A percentile compares a stretch with the other conserved stretches of the same genome.
Conservation (phyloP, 2,329 filamentous ascomycete species). For the Calonectria pteridis region DNA sequence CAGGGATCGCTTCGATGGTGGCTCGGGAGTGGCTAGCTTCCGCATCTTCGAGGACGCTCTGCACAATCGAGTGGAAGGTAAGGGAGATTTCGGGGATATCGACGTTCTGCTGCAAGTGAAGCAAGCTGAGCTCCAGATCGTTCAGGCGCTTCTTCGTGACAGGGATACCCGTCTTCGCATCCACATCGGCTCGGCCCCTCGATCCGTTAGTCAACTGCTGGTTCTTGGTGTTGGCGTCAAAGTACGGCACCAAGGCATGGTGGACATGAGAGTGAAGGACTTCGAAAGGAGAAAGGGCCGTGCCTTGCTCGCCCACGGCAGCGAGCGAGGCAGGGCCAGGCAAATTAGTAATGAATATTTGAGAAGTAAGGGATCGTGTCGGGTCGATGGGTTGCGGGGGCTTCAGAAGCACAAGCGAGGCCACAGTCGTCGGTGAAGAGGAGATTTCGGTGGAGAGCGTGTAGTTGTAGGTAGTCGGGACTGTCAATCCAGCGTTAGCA, state of each 20-base stretch:
- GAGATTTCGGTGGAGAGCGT: constrained; percentile 85
- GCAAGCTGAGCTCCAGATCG: constrained; percentile 89
- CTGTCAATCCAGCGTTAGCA: constrained; percentile 46
- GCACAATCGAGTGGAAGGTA: constrained; percentile 89
- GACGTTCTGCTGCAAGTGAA: constrained; percentile 96
- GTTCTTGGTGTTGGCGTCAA: constrained; percentile 93
- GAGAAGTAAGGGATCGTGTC: constrained; percentile 82
- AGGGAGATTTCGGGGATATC: constrained; percentile 95
- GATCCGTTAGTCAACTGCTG: constrained; percentile 75
- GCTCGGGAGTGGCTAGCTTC: constrained; percentile 74
- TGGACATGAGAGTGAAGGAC: constrained; percentile 93
- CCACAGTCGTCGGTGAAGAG: constrained; percentile 81
- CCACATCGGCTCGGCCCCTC: constrained; percentile 84
- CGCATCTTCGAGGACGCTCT: constrained; percentile 85
- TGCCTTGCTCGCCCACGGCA: constrained; percentile 77
- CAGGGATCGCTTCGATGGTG: constrained; percentile 82
- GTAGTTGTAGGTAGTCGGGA: constrained; percentile 75
- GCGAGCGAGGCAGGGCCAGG: constrained; percentile 82
- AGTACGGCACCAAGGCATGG: constrained; percentile 92
- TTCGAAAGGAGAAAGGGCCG: constrained; percentile 87
- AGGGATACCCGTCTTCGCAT: constrained; percentile 93
- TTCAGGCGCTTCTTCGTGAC: constrained; percentile 98
- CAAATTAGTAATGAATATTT: constrained; percentile 93
- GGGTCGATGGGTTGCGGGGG: constrained; percentile 89
- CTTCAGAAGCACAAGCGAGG: constrained; percentile 92